Evolutionary conservation across 2,329 filamentous ascomycete genomes (phyloP).

Genomic region (Zopfia rhizophila): DNA sequence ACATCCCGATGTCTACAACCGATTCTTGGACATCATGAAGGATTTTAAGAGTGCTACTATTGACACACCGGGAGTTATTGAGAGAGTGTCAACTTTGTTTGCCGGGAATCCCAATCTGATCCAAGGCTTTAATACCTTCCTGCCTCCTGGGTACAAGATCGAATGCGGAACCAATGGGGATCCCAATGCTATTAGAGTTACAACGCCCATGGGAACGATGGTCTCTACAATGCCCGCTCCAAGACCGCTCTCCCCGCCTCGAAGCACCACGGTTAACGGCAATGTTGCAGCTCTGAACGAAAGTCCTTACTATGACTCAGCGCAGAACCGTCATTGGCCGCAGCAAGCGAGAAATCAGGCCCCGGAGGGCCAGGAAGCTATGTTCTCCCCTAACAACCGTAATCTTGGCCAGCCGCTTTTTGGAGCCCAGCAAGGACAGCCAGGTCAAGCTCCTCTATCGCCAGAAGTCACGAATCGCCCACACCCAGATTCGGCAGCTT

Average conservation of each 20-base stretch:
- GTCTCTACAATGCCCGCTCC: constrained; percentile 81
- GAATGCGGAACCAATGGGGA: constrained; percentile 95
- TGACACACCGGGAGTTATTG: constrained; percentile 96
- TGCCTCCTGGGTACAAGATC: constrained; percentile 94
- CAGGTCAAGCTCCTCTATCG: constrained; percentile 47
- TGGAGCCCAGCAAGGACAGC: constrained; percentile 46
- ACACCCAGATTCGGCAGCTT: constrained; percentile 48
- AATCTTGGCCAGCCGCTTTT: constrained; percentile 53
- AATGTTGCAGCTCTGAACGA: constrained; percentile 58
- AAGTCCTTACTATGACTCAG: constrained; percentile 47
- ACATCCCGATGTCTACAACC: constrained; percentile 96
- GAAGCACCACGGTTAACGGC: constrained; percentile 66
- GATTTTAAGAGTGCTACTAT: constrained; percentile 99
- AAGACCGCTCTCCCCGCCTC: constrained; percentile 57
- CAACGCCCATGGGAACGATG: constrained; percentile 96
- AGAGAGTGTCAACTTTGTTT: constrained; percentile 93
- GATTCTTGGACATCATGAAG: constrained; percentile 99
- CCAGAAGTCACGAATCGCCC: constrained; percentile 48
- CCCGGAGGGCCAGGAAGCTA: constrained; percentile 48
- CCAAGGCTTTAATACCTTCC: constrained; percentile 97
- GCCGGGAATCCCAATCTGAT: constrained; percentile 95
- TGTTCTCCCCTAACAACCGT: constrained; percentile 58
- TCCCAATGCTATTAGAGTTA: constrained; percentile 94
- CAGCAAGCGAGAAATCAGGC: constrained; percentile 41
- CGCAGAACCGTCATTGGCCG: constrained; percentile 53